phyloP scores from a whole-genome alignment of 1,284 basidiomycete genomes.

The Sporisorium graminicola region DNA sequence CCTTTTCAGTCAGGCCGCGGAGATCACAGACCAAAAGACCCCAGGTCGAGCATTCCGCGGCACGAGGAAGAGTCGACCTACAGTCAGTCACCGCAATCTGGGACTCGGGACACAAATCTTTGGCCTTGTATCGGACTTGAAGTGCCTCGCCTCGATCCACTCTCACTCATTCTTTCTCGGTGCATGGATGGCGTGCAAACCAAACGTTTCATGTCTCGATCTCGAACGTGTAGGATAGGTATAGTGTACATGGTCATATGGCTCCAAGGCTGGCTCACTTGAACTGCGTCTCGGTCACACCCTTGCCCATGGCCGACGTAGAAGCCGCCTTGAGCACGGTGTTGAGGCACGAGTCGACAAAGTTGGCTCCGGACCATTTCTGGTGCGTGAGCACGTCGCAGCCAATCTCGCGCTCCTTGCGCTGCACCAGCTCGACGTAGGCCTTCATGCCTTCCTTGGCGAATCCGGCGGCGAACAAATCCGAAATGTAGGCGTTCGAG shows the following conservation, averaged over 20 bases:
- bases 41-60: no score
- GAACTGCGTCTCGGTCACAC: conserved; percentile 93
- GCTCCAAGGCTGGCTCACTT: conserved; percentile 33
- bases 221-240: neutral
- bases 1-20: no score
- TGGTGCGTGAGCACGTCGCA: conserved; percentile 70
- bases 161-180: neutral
- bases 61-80: no score
- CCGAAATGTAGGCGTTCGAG: conserved; percentile 96
- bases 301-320: conserved; percentile 95
- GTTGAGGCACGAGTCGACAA: conserved; percentile 90
- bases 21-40: no score
- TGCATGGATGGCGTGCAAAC: neutral
- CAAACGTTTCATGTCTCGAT: neutral
- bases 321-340: conserved; percentile 94
- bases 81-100: no score
- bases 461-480: conserved; percentile 88
- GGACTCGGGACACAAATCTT: no score
- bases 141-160: no score
- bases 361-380: conserved; percentile 94
- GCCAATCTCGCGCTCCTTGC: conserved; percentile 72
- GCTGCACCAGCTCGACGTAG: conserved; percentile 74
- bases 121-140: no score
- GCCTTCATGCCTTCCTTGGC: conserved; percentile 81
- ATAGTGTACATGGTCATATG: conserved; percentile 21